Conservation (phyloP, 331 rosid species). For the Malus hybrid region DNA sequence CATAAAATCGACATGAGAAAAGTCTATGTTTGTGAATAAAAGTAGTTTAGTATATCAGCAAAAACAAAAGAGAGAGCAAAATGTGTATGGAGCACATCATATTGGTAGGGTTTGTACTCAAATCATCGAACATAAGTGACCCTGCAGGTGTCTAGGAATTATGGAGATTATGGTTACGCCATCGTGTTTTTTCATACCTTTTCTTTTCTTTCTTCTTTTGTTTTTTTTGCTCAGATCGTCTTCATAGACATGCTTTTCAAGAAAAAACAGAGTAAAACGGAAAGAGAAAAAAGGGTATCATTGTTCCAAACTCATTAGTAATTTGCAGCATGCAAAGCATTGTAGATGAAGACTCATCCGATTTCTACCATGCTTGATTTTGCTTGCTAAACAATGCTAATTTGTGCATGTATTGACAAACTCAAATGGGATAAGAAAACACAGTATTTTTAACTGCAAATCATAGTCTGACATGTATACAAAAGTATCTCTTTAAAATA, state of each 20-base stretch:
- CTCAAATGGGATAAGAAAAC: too few species aligned
- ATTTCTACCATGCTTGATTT: neutral
- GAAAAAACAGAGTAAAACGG: neutral
- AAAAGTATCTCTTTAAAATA: too few species aligned
- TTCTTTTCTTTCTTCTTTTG: too few species aligned
- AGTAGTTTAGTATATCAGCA: neutral
- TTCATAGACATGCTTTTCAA: neutral
- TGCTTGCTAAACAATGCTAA: neutral
- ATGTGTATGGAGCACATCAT: neutral
- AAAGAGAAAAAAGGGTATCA: neutral
- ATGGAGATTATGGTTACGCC: conserved; percentile 8
- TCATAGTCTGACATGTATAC: neutral
- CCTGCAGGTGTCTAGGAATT: neutral
- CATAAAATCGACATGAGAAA: too few species aligned
- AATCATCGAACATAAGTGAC: neutral
- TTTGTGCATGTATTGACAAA: neutral
- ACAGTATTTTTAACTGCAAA: neutral
- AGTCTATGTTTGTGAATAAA: too few species aligned
- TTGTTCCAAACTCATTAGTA: neutral
- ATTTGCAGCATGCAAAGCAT: neutral
- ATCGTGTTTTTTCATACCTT: neutral
- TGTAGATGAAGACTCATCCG: neutral
- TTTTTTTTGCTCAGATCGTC: neutral
- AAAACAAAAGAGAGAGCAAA: neutral
- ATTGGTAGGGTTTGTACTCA: conserved; percentile 6